Evolutionary conservation across 306 rosid genomes (phyloP).

Genomic region (Alnus glutinosa): DNA sequence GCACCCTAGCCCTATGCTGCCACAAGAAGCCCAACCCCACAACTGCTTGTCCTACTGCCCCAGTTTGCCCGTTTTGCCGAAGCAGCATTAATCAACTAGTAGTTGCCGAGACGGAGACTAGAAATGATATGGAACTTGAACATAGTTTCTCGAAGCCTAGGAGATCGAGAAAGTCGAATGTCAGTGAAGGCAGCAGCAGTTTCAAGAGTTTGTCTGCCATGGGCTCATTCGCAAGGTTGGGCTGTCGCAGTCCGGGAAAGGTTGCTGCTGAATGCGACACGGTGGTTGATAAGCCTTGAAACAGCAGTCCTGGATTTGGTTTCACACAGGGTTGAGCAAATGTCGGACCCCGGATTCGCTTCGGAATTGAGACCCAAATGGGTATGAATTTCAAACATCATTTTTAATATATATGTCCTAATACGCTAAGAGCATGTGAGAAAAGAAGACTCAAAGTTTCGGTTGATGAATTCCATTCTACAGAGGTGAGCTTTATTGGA

Average conservation of each 20-base stretch:
- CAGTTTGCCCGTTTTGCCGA: slow-evolving; percentile 84
- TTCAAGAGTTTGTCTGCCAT: slow-evolving; percentile 77
- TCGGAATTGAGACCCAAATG: slow-evolving; percentile 12
- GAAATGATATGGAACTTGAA: slow-evolving; percentile 53
- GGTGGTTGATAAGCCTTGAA: slow-evolving; percentile 40
- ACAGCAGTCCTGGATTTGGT: slow-evolving; percentile 15
- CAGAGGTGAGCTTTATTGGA: slow-evolving; percentile 13
- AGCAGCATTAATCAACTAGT: slow-evolving; percentile 61
- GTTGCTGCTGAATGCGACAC: slow-evolving; percentile 49
- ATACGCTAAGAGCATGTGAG: slow-evolving; percentile 18
- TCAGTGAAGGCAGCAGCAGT: slow-evolving; percentile 90
- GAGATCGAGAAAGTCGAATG: slow-evolving; percentile 73
- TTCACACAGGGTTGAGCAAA: slow-evolving; percentile 12
- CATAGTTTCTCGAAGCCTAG: slow-evolving; percentile 66
- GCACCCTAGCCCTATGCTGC: slow-evolving; percentile 86
- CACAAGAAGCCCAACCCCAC: slow-evolving; percentile 73
- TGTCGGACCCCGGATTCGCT: slow-evolving; percentile 22
- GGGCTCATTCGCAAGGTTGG: slow-evolving; percentile 67
- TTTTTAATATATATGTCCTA: slow-evolving; percentile 2
- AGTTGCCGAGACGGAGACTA: slow-evolving; percentile 51
- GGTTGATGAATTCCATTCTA: neutral
- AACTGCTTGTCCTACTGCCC: slow-evolving; percentile 46
- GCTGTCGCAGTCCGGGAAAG: slow-evolving; percentile 58
- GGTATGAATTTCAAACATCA: slow-evolving; percentile 20
- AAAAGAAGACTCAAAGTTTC: neutral